These are phyloP conservation scores for Kodamaea fungicola DNA, from an alignment of 1,139 yeast genomes.

Conservation along the genomic window DNA sequence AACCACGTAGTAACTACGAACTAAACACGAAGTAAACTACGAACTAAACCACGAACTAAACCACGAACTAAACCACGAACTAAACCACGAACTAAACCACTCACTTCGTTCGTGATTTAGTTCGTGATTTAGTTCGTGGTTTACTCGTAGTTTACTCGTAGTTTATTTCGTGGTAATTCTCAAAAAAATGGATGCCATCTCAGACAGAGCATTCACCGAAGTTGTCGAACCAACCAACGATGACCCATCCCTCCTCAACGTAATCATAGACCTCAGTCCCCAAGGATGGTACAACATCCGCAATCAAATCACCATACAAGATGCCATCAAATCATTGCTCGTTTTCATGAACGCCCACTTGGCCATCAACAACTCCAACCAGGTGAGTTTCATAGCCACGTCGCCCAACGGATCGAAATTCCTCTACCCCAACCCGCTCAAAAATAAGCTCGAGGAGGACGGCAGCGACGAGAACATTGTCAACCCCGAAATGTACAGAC, in stretches of 20 bases:
- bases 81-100: no score
- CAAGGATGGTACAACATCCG: conserved; percentile 63
- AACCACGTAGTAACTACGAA: no score
- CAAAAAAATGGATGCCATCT: conserved; percentile 76
- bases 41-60: no score
- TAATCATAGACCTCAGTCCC: conserved; percentile 78
- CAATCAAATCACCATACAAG: conserved; percentile 45
- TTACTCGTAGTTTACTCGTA: no score
- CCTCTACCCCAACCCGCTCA: conserved; percentile 58
- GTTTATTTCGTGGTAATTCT: no score
- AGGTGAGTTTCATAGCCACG: conserved; percentile 79
- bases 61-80: no score
- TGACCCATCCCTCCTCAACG: conserved; percentile 76
- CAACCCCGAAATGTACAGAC: conserved; percentile 67
- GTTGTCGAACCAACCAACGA: conserved; percentile 44
- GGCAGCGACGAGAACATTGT: conserved; percentile 16
- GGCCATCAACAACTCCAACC: conserved; percentile 79
- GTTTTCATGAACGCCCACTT: conserved; percentile 84
- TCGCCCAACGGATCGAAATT: conserved; percentile 69
- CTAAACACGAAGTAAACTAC: no score
- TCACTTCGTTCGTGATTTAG: no score
- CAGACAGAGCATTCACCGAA: conserved; percentile 62
- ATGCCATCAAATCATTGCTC: conserved; percentile 56
- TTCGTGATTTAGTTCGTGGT: no score
- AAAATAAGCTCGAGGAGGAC: conserved; percentile 17